A percentile compares a stretch with the other conserved stretches of the same genome.
Evolutionary conservation across 1,284 basidiomycete genomes (phyloP).

Genomic region (Pisolithus thermaeus): DNA sequence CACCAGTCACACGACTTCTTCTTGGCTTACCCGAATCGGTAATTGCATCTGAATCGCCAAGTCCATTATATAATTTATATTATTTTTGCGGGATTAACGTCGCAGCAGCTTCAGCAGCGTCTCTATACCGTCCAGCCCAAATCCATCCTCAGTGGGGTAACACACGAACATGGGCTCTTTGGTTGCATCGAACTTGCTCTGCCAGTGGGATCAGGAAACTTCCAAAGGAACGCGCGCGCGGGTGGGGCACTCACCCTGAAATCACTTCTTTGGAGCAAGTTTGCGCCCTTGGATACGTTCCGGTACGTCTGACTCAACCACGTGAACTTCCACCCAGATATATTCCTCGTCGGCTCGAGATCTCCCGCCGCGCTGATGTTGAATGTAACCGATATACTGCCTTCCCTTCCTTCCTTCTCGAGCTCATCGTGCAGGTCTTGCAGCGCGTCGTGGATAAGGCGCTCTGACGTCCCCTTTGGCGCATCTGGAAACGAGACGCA

Average conservation of each 20-base stretch:
- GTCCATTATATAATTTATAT: too few species aligned
- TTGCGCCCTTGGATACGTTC: conserved; percentile 31
- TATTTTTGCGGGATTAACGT: conserved; percentile 5
- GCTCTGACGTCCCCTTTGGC: conserved; percentile 42
- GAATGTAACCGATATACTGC: conserved; percentile 34
- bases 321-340: conserved; percentile 38
- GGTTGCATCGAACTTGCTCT: conserved; percentile 39
- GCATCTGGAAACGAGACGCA: conserved; percentile 39
- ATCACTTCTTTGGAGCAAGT: conserved; percentile 34
- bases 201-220: not conserved
- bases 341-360: conserved; percentile 33
- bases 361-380: conserved; percentile 36
- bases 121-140: conserved; percentile 37
- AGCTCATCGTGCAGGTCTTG: conserved; percentile 25
- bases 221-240: too few species aligned
- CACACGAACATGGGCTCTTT: conserved; percentile 40
- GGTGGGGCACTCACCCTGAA: conserved; percentile 31
- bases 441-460: conserved; percentile 38
- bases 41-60: too few species aligned
- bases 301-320: conserved; percentile 35
- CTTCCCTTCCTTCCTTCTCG: not conserved
- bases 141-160: conserved; percentile 36
- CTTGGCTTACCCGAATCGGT: not conserved
- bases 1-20: conserved; percentile 5
- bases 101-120: conserved; percentile 31